phyloP scores from a whole-genome alignment of 1,284 basidiomycete genomes.

The Sporisorium scitamineum region DNA sequence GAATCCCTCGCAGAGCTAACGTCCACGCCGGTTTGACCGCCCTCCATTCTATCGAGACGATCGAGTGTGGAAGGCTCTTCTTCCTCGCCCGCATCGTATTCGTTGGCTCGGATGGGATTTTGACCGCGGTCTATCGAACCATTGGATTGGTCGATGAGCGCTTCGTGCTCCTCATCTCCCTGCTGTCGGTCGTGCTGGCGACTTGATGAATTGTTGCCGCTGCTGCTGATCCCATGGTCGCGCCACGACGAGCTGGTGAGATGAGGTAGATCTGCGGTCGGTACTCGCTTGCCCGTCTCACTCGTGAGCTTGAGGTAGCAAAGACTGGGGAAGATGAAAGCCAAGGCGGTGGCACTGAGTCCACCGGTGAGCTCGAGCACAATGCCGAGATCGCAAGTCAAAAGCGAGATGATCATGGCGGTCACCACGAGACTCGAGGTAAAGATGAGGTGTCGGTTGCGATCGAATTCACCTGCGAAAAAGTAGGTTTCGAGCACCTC shows the following conservation, averaged over 20 bases:
- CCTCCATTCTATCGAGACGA: constrained; percentile 43
- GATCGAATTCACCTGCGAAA: constrained; percentile 57
- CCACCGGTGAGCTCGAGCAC: constrained; percentile 98
- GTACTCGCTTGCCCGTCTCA: constrained; percentile 51
- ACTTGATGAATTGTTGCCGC: not conserved
- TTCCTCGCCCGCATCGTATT: constrained; percentile 42
- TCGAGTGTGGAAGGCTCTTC: constrained; percentile 33
- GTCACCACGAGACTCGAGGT: constrained; percentile 85
- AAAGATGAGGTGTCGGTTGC: constrained; percentile 84
- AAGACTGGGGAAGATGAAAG: constrained; percentile 78
- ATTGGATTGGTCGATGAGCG: constrained; percentile 35
- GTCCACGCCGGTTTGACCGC: constrained; percentile 13
- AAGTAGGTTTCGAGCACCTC: constrained; percentile 74
- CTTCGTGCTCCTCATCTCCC: constrained; percentile 22
- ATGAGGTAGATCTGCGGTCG: constrained; percentile 35
- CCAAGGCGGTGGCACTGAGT: constrained; percentile 90
- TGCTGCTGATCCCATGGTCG: constrained; percentile 4
- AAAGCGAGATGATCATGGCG: constrained; percentile 86
- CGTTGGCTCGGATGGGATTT: constrained; percentile 25
- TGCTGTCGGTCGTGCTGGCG: constrained; percentile 1
- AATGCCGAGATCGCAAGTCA: constrained; percentile 95
- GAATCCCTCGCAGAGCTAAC: constrained; percentile 17
- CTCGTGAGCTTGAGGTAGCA: constrained; percentile 67
- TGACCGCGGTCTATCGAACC: constrained; percentile 21
- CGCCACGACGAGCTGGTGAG: constrained; percentile 34